These are phyloP conservation scores for Cucurbitaria berberidis DNA, from an alignment of 2,329 filamentous ascomycete genomes.

Conservation along the genomic window DNA sequence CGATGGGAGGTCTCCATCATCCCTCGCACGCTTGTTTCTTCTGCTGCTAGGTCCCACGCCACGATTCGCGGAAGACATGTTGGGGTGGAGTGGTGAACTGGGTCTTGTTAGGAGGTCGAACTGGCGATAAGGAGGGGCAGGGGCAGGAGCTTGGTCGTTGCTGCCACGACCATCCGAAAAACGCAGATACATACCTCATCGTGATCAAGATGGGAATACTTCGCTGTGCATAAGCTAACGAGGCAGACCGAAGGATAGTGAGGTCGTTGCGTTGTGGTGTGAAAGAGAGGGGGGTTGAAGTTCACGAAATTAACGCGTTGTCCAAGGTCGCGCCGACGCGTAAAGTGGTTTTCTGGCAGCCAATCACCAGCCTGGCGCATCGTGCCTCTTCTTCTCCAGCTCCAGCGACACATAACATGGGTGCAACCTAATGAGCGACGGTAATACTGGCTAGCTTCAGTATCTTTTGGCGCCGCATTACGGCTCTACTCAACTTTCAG, in stretches of 20 bases:
- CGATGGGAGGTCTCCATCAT: conserved; percentile 66
- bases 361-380: conserved; percentile 21
- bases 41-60: conserved; percentile 62
- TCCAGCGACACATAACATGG: neutral
- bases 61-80: conserved; percentile 83
- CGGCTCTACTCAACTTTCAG: neutral
- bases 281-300: conserved; percentile 7
- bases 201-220: conserved; percentile 10
- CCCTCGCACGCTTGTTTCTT: conserved; percentile 71
- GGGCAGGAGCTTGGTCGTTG: conserved; percentile 7
- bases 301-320: conserved; percentile 22
- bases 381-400: conserved; percentile 5
- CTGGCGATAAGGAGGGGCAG: conserved; percentile 27
- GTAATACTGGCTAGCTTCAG: neutral
- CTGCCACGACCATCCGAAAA: conserved; percentile 2
- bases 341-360: conserved; percentile 24
- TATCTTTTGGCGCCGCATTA: neutral
- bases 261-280: conserved; percentile 1
- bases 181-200: conserved; percentile 28
- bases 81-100: conserved; percentile 83
- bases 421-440: neutral
- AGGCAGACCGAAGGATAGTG: neutral
- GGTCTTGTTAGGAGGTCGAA: conserved; percentile 23
- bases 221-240: conserved; percentile 1
- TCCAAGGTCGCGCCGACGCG: conserved; percentile 16